These are phyloP conservation scores for Senna tora DNA, from an alignment of 306 rosid genomes.

Conservation along the genomic window DNA sequence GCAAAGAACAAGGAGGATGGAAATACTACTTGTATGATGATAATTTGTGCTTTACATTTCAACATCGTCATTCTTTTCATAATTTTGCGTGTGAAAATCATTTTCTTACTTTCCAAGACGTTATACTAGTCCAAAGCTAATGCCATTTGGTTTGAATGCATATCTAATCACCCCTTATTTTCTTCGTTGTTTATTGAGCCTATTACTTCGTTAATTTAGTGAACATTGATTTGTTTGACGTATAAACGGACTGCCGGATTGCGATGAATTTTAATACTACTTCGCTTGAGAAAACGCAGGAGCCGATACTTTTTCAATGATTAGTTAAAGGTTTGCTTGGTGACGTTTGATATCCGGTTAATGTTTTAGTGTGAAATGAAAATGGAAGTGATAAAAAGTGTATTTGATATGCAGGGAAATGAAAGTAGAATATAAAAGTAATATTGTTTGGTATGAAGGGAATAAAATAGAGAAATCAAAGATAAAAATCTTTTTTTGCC, in stretches of 20 bases:
- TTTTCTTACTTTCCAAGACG: slow-evolving; percentile 47
- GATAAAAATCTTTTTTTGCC: too few species aligned
- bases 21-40: slow-evolving; percentile 55
- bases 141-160: slow-evolving; percentile 34
- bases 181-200: slow-evolving; percentile 12
- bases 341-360: too few species aligned
- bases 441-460: too few species aligned
- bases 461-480: too few species aligned
- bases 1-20: slow-evolving; percentile 36
- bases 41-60: slow-evolving; percentile 56
- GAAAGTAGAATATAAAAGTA: too few species aligned
- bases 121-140: slow-evolving; percentile 39
- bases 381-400: too few species aligned
- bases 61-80: slow-evolving; percentile 56
- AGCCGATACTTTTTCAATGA: neutral
- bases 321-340: too few species aligned
- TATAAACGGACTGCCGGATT: slow-evolving; percentile 4
- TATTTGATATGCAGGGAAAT: too few species aligned
- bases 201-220: neutral
- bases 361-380: too few species aligned
- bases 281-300: neutral
- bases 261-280: too few species aligned
- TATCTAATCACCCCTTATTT: slow-evolving; percentile 17
- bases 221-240: neutral
- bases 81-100: slow-evolving; percentile 56